phyloP scores from a whole-genome alignment of 2,329 filamentous ascomycete species.

The Cladosporium oxysporum region DNA sequence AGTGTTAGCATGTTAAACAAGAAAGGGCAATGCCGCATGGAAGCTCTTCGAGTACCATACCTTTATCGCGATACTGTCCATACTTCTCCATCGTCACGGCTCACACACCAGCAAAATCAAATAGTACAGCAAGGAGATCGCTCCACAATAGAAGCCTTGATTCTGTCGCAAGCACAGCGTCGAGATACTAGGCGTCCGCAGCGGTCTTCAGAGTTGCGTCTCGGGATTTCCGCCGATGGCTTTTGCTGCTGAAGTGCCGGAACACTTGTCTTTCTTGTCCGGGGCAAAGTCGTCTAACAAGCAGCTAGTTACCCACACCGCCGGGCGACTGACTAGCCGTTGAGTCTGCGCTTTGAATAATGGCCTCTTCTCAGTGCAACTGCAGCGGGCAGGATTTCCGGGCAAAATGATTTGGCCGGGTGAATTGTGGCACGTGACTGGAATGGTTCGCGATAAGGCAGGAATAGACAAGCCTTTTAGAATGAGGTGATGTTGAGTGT shows the following conservation, averaged over 20 bases:
- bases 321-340: slow-evolving; percentile 1
- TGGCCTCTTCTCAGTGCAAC: not conserved
- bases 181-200: not conserved
- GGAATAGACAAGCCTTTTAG: not conserved
- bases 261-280: slow-evolving; percentile 13
- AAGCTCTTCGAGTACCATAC: slow-evolving; percentile 44
- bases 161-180: not conserved
- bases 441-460: not conserved
- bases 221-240: slow-evolving; percentile 4
- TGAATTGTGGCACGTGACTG: not conserved
- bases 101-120: slow-evolving; percentile 7
- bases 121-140: not conserved
- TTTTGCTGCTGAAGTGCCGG: not conserved
- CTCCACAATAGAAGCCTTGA: not conserved
- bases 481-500: not conserved
- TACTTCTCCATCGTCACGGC: slow-evolving; percentile 78
- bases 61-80: slow-evolving; percentile 88
- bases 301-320: not conserved
- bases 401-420: not conserved
- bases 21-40: not conserved
- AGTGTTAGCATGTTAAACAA: not conserved
- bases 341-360: not conserved
- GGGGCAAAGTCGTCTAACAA: not conserved
- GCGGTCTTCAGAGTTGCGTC: slow-evolving; percentile 6
- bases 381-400: not conserved